Evolutionary conservation across 164 flowering plant genomes (phyloP).

Genomic region (Sextonia rubra): DNA sequence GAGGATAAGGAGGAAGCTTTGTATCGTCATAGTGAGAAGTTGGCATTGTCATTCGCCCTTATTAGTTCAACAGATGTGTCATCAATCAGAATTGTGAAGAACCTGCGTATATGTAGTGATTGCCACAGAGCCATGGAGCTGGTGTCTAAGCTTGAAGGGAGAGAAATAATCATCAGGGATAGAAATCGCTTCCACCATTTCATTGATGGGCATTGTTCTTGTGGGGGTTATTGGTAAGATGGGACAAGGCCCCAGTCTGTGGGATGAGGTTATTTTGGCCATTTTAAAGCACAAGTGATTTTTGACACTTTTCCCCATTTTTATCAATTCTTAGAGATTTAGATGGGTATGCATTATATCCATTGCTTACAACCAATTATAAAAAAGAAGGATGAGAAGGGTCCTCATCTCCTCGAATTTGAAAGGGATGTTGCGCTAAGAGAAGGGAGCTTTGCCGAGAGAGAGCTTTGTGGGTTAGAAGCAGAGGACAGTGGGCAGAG

Average conservation of each 20-base stretch:
- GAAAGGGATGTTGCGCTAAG: too few species aligned
- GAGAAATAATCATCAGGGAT: conserved; percentile 21
- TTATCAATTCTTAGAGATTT: too few species aligned
- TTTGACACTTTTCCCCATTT: too few species aligned
- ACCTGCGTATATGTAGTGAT: conserved; percentile 22
- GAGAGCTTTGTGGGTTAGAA: too few species aligned
- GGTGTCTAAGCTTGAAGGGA: conserved; percentile 18
- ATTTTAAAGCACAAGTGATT: too few species aligned
- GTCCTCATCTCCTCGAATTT: too few species aligned
- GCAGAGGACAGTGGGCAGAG: too few species aligned
- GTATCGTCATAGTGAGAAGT: conserved; percentile 24
- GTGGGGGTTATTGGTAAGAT: conserved; percentile 22
- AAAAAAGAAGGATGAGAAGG: too few species aligned
- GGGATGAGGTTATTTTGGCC: background rate
- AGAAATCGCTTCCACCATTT: conserved; percentile 24
- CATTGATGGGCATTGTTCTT: conserved; percentile 19
- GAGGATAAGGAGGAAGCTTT: conserved; percentile 19
- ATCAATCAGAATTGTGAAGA: conserved; percentile 21
- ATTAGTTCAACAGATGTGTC: conserved; percentile 8
- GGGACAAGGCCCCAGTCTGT: background rate
- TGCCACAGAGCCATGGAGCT: conserved; percentile 23
- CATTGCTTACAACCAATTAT: too few species aligned
- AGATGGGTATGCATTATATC: too few species aligned
- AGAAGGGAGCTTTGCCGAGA: too few species aligned
- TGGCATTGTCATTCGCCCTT: conserved; percentile 17